Base-by-base conservation (phyloP, 352 stramenopile species). In the Phytophthora fragariaefolia region DNA sequence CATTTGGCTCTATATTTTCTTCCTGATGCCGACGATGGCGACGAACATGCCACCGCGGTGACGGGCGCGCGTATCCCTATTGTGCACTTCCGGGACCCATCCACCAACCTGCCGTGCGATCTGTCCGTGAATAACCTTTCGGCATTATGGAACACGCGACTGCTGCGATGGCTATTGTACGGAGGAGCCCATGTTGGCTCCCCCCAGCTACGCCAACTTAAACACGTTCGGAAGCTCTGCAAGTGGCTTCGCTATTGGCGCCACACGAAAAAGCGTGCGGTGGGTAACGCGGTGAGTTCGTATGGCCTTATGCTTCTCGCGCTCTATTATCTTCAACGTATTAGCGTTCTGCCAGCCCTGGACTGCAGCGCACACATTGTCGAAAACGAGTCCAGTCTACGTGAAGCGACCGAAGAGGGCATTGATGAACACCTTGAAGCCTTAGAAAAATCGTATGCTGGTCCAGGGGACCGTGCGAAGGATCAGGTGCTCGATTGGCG, bases 111-210 rank as follows among this genome's bases (percentile, higher is more conserved):
- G 12, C 66, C 72, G 27, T 92, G 86, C 40, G 87, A 96, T 48
- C 51, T 96, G 4, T 94, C 83, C 28, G 69, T 96, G 50, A 96
- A 96, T 66, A 96, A 96, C 61, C 23, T 89, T n/a, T 49, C 87
- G 4, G 85, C 87, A 17, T 58, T 96, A 10, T 96, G 83, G 84
- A 96, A 96, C 66, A 90, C 85, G 20, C 71, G 80, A 46, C 78
- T 96, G 8, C 63, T 91, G 22, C 54, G 63, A 15, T 69, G 63
- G 46, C 24, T 84, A 6, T 60, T 90, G 42, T 48, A 65, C 46
- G 65, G 55, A 6, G 48, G 45, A 49, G 27, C 12, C 7, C 27
- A 47, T 36, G 10, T 26, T 15, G 48, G n/a, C 54, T 15, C 49
- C 27, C 12, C 17, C 17, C 27, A 69, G 50, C 46, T 30, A 34